Percentiles rank a stretch among this genome's conserved stretches.
phyloP scores from a whole-genome alignment of 2,329 filamentous ascomycete genomes.

The Ceratocystis ficicola region DNA sequence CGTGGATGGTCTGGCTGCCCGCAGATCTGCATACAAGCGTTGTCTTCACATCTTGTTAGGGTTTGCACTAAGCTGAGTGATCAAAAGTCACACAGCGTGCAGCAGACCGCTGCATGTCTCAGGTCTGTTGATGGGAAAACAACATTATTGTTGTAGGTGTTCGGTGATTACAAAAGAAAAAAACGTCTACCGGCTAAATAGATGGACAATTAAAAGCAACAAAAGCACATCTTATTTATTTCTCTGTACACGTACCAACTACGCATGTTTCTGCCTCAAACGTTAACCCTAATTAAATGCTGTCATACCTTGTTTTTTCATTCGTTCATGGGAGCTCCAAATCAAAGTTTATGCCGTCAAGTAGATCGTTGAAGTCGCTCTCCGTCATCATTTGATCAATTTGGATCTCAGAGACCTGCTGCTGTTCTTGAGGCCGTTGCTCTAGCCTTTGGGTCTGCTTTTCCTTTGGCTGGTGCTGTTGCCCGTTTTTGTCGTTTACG shows the following conservation, averaged over 20 bases:
- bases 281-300: neutral
- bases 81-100: neutral
- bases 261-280: neutral
- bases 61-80: neutral
- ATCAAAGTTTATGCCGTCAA: conserved; percentile 18
- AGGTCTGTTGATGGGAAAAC: neutral
- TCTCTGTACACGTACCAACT: too few relatives aligned
- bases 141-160: too few relatives aligned
- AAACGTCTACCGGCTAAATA: too few relatives aligned
- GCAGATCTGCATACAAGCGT: conserved; percentile 7
- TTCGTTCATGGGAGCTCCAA: conserved; percentile 5
- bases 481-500: neutral
- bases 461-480: neutral
- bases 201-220: too few relatives aligned
- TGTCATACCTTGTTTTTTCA: neutral
- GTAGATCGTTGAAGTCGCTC: conserved; percentile 18
- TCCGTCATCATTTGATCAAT: conserved; percentile 13
- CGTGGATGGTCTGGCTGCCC: neutral
- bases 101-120: neutral
- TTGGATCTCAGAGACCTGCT: neutral
- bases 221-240: too few relatives aligned
- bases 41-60: neutral
- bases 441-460: neutral
- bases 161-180: neutral
- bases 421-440: neutral